Base-by-base conservation (phyloP, 1,139 yeast species). In the Arxiozyma bovina region DNA sequence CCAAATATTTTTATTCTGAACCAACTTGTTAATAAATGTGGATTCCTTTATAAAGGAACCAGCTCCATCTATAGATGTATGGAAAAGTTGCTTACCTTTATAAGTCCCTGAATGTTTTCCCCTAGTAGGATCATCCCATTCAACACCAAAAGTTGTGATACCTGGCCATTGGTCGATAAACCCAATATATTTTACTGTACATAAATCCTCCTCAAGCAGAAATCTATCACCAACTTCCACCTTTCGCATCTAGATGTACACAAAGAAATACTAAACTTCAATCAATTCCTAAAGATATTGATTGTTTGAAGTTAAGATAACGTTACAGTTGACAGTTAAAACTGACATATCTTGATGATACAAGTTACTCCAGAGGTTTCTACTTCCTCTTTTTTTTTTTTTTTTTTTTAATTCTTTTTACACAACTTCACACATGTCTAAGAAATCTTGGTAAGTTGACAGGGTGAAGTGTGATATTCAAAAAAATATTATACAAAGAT, bases 1-100 rank as follows among this genome's bases (percentile, higher is more conserved):
- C 21, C 70, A 67, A 58, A 86, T 77, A 1, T 76, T 57, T 48
- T 25, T 55, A 11, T 61, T 63, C 7, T 53, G 60, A 50, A 62
- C 73, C 18, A 56, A 73, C 56, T 61, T 67, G 67, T 69, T 73
- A 7, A 44, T 30, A n/a, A 64, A 34, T 44, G 60, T 61, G 50
- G 72, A 68, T 62, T 62, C 70, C 62, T 85, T 87, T 23, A 90
- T 60, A 62, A 90, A 89, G 1, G 95, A 83, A 0, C 89, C 96
- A 1, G 86, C 67, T 1, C 66, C 67, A 1, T 59, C 64, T 50
- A 63, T 58, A 0, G 34, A 17, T 5, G 69, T 65, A 15, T 57
- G 43, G 63, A 85, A 85, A 61, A 82, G 82, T 46, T 65, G 60
- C 0, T 65, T 60, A 0, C 79, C 83, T 23, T 75, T 66, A 43